These are phyloP conservation scores for Lecanoromycetidae sp. DNA, from an alignment of 2,329 filamentous ascomycete genomes.

Conservation along the genomic window DNA sequence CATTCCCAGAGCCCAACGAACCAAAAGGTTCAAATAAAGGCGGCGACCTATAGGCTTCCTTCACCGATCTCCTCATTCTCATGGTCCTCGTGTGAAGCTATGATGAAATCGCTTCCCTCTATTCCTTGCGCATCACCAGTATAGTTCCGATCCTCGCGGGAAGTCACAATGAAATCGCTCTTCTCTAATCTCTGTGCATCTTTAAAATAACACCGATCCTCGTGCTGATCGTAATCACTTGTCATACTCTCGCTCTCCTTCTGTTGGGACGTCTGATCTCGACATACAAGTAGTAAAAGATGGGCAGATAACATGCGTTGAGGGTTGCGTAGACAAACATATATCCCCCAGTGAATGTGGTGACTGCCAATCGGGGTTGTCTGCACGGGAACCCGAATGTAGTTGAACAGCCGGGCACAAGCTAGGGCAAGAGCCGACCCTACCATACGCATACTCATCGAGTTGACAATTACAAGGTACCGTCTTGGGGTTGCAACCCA, in stretches of 20 bases:
- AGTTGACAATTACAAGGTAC: slow-evolving; percentile 29
- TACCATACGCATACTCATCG: slow-evolving; percentile 24
- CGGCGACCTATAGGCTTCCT: no score
- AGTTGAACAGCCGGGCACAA: slow-evolving; percentile 32
- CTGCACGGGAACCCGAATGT: slow-evolving; percentile 46
- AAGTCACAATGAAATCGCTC: background rate
- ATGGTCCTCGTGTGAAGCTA: no score
- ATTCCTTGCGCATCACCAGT: background rate
- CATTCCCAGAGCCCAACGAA: no score
- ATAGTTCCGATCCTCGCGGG: background rate
- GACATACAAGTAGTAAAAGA: slow-evolving; percentile 14
- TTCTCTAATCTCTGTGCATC: slow-evolving; percentile 1
- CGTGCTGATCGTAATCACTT: slow-evolving; percentile 6
- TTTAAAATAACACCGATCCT: background rate
- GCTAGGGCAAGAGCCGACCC: slow-evolving; percentile 27
- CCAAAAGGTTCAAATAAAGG: no score
- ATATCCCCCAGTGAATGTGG: slow-evolving; percentile 44
- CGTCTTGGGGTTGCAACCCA: slow-evolving; percentile 43
- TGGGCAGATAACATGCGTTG: slow-evolving; percentile 15
- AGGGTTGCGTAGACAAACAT: slow-evolving; percentile 12
- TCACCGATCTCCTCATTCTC: no score
- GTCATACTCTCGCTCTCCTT: slow-evolving; percentile 10
- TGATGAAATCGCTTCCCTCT: no score
- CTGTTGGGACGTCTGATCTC: slow-evolving; percentile 15
- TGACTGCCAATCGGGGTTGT: slow-evolving; percentile 47